A percentile compares a stretch with the other conserved stretches of the same genome.
phyloP scores from a whole-genome alignment of 2,329 filamentous ascomycete genomes.

The Hypoxylon sp. region DNA sequence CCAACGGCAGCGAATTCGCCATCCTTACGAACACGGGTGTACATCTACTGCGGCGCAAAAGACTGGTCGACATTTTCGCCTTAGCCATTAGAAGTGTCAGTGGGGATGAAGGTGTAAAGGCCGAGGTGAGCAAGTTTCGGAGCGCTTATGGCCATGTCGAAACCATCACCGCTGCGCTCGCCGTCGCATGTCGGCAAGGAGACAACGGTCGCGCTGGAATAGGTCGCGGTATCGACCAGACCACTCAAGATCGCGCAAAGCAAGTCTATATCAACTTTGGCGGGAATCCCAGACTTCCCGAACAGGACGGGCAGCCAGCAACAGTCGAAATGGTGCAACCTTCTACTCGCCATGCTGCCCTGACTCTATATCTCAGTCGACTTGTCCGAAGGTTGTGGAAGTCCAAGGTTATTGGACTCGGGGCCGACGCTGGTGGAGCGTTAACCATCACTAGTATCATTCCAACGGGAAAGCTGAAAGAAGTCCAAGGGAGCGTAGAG shows the following conservation, averaged over 20 bases:
- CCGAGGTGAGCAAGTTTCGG: conserved; percentile 85
- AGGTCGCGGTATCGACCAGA: conserved; percentile 81
- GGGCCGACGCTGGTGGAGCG: conserved; percentile 67
- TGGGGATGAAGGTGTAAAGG: conserved; percentile 84
- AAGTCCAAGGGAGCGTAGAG: conserved; percentile 84
- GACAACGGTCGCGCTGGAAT: conserved; percentile 80
- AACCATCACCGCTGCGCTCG: conserved; percentile 89
- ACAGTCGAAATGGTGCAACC: conserved; percentile 86
- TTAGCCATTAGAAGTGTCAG: conserved; percentile 79
- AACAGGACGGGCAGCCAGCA: conserved; percentile 77
- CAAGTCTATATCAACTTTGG: conserved; percentile 93
- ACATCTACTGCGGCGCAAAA: conserved; percentile 84
- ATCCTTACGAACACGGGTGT: conserved; percentile 92
- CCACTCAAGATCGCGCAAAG: conserved; percentile 86
- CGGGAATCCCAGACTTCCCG: conserved; percentile 85
- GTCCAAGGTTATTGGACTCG: conserved; percentile 75
- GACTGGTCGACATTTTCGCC: conserved; percentile 93
- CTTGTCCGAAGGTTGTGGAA: conserved; percentile 93
- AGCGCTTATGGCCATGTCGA: conserved; percentile 88
- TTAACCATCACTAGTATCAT: conserved; percentile 77
- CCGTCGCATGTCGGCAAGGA: conserved; percentile 94
- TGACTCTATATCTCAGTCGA: conserved; percentile 88
- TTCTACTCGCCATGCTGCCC: conserved; percentile 89
- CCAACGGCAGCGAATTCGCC: conserved; percentile 81
- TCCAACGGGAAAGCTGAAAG: conserved; percentile 74